Base-by-base conservation (phyloP, 345 rosid genomes). In the Hirschfeldia incana region DNA sequence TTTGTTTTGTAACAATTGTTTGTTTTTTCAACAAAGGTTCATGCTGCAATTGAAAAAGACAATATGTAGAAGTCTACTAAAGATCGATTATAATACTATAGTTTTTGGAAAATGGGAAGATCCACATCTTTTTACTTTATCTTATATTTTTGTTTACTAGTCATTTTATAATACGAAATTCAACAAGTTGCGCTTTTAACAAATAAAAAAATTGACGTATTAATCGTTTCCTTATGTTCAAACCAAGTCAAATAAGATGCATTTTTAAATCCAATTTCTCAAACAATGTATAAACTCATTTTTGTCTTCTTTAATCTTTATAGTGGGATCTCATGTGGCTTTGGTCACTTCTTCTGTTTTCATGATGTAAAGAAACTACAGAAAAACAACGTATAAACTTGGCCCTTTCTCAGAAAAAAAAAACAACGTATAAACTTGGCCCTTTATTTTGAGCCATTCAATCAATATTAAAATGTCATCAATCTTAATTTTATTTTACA, bases 21-120 rank as follows among this genome's bases (percentile, higher is more conserved):
- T 67, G 70, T 67, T 44, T 67, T 67, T 44, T 46, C 21, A 44
- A 67, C 36, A 27, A 68, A 68, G 13, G 27, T 49, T 68, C 53
- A 68, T 68, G 39, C 28, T 46, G 60, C 60, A 28, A 49, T 68
- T 27, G 58, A 27, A 44, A n/a, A 68, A n/a, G 37, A 49, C 60
- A 49, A 49, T 49, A 29, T 68, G 29, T 29, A 33, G 39, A 68
- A 68, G 60, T 46, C 60, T 46, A 68, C 27, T 68, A 8, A n/a
- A 68, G 12, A 68, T 28, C 27, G 13, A 29, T 68, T 68, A 27
- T 39, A 11, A 21, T 66, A 66, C 10, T 39, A 37, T 13, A 68
- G 11, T 6, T 13, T 26, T 44, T 7, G 21, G 59, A 4, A 46
- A 67, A 44, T 60, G n/a, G 13, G 12, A 44, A 44, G 71, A 67